Percentiles rank a stretch among this genome's conserved stretches.
Evolutionary conservation across 2,329 filamentous ascomycete species (phyloP).

Genomic region (Lachnellula occidentalis): DNA sequence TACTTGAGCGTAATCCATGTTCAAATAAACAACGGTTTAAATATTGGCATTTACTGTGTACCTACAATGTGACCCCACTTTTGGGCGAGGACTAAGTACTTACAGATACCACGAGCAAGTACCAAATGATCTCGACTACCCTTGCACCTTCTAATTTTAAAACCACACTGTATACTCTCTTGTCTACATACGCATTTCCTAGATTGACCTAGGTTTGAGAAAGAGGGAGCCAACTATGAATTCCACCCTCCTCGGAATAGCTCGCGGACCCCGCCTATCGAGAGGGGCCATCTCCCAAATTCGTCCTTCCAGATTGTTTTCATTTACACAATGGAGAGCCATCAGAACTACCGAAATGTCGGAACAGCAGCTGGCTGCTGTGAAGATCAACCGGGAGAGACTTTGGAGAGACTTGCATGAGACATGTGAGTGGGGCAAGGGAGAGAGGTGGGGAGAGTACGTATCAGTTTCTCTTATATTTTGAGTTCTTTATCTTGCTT

Average conservation of each 20-base stretch:
- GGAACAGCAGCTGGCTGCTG: constrained; percentile 43
- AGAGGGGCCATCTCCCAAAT: neutral
- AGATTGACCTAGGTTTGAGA: too few relatives aligned
- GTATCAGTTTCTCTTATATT: constrained; percentile 26
- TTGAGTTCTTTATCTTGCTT: neutral
- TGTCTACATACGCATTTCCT: too few relatives aligned
- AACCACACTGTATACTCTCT: too few relatives aligned
- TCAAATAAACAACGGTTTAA: neutral
- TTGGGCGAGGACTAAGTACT: neutral
- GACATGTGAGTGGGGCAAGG: constrained; percentile 62
- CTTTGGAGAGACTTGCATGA: constrained; percentile 60
- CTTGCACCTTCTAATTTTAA: neutral
- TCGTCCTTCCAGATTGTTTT: constrained; percentile 10
- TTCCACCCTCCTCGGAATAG: neutral
- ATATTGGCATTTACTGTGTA: neutral
- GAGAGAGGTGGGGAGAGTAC: constrained; percentile 62
- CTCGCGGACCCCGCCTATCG: neutral
- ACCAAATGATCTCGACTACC: too few relatives aligned
- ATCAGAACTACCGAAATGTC: constrained; percentile 34
- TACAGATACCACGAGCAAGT: neutral
- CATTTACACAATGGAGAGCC: constrained; percentile 8
- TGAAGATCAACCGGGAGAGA: constrained; percentile 54
- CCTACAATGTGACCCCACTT: neutral
- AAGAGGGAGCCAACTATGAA: neutral
- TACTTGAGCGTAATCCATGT: neutral